Evolutionary conservation across 2,329 filamentous ascomycete genomes (phyloP).

Genomic region (Pestalotiopsis sp.): DNA sequence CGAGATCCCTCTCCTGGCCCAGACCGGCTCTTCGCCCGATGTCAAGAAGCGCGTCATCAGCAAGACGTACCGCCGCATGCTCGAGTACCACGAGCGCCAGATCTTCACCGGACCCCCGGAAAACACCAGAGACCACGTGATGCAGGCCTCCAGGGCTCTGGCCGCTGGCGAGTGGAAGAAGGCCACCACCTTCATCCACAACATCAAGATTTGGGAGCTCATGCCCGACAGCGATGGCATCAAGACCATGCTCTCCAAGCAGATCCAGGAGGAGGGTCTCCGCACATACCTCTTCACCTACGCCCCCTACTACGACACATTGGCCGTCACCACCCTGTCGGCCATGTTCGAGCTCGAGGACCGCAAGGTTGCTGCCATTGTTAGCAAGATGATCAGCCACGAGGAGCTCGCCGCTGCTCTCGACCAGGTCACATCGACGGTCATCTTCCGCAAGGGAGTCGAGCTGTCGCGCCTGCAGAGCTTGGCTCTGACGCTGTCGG

Average conservation of each 20-base stretch:
- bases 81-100: conserved; percentile 98
- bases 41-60: conserved; percentile 97
- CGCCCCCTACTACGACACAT: conserved; percentile 97
- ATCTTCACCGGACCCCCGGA: conserved; percentile 98
- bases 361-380: conserved; percentile 89
- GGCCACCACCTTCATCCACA: conserved; percentile 88
- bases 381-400: conserved; percentile 99
- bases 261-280: conserved; percentile 98
- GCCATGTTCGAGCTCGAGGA: conserved; percentile 93
- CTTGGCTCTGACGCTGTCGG: conserved; percentile 87
- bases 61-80: conserved; percentile 98
- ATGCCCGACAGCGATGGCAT: conserved; percentile 92
- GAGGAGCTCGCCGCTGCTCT: conserved; percentile 95
- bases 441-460: conserved; percentile 99
- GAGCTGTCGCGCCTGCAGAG: conserved; percentile 96
- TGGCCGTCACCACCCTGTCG: conserved; percentile 82
- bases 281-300: conserved; percentile 99
- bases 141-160: conserved; percentile 97
- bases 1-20: conserved; percentile 94
- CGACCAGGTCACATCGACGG: conserved; percentile 94
- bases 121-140: conserved; percentile 98
- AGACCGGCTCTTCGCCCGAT: conserved; percentile 94
- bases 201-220: conserved; percentile 99
- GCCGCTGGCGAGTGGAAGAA: conserved; percentile 99
- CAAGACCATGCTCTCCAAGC: conserved; percentile 94